A percentile compares a stretch with the other conserved stretches of the same genome.
phyloP scores from a whole-genome alignment of 164 flowering plant species.

The Magnolia changhungtana region DNA sequence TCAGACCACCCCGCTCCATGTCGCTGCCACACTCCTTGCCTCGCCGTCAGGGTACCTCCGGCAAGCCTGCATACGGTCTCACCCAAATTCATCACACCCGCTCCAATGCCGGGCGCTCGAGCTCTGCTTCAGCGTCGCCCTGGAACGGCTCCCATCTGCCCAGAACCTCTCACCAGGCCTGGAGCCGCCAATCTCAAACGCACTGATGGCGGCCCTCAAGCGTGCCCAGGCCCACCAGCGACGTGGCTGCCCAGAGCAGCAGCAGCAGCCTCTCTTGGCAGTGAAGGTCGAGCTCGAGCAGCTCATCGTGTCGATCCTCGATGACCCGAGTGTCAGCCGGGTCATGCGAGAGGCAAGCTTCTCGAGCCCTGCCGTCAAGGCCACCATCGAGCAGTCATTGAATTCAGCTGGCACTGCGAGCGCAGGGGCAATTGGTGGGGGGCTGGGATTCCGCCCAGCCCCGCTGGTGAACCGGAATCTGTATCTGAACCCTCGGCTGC shows the following conservation, averaged over 20 bases:
- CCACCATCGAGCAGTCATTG: constrained; percentile 77
- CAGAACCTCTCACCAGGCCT: constrained; percentile 39
- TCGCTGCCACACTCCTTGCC: constrained; percentile 79
- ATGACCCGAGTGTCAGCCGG: constrained; percentile 92
- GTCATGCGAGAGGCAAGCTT: constrained; percentile 98
- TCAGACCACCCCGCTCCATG: constrained; percentile 96
- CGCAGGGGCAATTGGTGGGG: constrained; percentile 29
- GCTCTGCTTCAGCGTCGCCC: constrained; percentile 97
- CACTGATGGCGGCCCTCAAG: constrained; percentile 92
- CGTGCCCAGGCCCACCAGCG: constrained; percentile 98
- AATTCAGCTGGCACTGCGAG: constrained; percentile 27
- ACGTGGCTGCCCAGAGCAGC: constrained; percentile 94
- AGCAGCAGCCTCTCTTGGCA: constrained; percentile 93
- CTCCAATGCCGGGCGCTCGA: constrained; percentile 97
- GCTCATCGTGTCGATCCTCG: constrained; percentile 80
- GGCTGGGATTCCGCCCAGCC: constrained; percentile 31
- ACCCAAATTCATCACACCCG: constrained; percentile 95
- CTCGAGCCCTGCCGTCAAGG: constrained; percentile 94
- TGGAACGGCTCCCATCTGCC: constrained; percentile 85
- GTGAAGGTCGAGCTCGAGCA: constrained; percentile 97
- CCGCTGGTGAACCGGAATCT: constrained; percentile 38
- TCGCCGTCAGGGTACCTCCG: constrained; percentile 80
- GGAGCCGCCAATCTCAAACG: constrained; percentile 92
- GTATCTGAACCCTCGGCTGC: constrained; percentile 70
- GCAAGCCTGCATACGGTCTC: constrained; percentile 91